A percentile compares a stretch with the other conserved stretches of the same genome.
phyloP scores from a whole-genome alignment of 257 asterid genomes.

The Coffea canephora region DNA sequence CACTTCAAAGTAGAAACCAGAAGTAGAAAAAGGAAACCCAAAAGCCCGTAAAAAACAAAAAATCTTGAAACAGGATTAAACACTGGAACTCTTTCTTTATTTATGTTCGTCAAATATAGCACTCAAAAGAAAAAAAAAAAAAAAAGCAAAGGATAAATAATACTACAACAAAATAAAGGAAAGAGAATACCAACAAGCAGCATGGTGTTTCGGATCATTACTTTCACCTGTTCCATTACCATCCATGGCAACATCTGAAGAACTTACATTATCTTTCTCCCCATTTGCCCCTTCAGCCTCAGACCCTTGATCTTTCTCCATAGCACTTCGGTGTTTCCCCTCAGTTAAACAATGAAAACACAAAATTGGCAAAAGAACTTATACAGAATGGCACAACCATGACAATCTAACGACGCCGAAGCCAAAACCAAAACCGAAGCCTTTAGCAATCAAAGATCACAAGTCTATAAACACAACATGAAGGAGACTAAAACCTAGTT shows the following conservation, averaged over 20 bases:
- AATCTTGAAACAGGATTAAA: neutral
- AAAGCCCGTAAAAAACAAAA: neutral
- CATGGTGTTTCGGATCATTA: constrained; percentile 24
- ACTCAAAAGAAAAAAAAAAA: no score
- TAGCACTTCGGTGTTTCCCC: neutral
- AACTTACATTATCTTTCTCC: constrained; percentile 1
- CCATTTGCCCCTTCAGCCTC: constrained; percentile 16
- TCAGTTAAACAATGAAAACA: neutral
- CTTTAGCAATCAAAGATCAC: neutral
- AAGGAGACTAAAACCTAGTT: neutral
- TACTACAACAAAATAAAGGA: neutral
- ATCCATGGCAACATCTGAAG: constrained; percentile 1
- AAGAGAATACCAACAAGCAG: constrained; percentile 23
- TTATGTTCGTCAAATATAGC: neutral
- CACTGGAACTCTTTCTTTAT: neutral
- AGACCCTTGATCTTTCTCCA: constrained; percentile 21
- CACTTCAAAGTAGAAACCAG: no score
- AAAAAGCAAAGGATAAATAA: neutral
- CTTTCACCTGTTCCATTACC: neutral
- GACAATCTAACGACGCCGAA: constrained; percentile 10
- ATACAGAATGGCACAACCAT: neutral
- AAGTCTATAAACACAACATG: no score
- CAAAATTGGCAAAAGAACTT: neutral
- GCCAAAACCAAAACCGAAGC: neutral
- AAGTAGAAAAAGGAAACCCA: neutral